Evolutionary conservation across 106 monocot genomes (phyloP).

Genomic region (Dioscorea alata): DNA sequence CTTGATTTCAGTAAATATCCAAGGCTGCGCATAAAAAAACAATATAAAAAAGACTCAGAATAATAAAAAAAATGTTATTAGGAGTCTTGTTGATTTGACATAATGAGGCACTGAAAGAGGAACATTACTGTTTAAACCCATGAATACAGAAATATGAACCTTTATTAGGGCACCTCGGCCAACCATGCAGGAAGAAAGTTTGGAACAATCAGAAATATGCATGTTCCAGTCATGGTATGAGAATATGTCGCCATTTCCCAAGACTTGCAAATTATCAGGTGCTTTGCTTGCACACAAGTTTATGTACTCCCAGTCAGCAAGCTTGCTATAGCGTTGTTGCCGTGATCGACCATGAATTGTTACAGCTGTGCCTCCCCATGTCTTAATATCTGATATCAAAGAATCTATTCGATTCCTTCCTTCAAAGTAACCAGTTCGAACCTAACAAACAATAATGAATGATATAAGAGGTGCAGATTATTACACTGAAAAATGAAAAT

Average conservation of each 20-base stretch:
- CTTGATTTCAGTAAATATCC: slow-evolving; percentile 96
- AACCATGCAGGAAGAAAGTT: slow-evolving; percentile 76
- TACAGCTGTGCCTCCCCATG: slow-evolving; percentile 78
- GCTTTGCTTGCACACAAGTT: slow-evolving; percentile 63
- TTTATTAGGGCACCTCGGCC: slow-evolving; percentile 86
- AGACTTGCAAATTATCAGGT: slow-evolving; percentile 48
- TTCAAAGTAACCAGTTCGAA: slow-evolving; percentile 81
- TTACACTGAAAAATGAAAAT: not conserved
- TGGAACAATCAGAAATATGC: slow-evolving; percentile 47
- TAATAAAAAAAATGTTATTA: not conserved
- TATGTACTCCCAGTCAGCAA: slow-evolving; percentile 98
- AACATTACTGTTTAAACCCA: not conserved
- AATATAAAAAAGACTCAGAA: not conserved
- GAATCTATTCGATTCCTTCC: slow-evolving; percentile 90
- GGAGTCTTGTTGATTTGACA: not conserved
- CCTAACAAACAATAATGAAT: slow-evolving; percentile 16
- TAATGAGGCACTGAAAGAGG: not conserved
- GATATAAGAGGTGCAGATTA: not conserved
- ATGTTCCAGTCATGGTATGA: slow-evolving; percentile 75
- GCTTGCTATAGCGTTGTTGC: slow-evolving; percentile 91
- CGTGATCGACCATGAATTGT: slow-evolving; percentile 92
- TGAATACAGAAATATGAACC: slow-evolving; percentile 25
- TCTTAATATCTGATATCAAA: slow-evolving; percentile 53
- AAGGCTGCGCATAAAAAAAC: slow-evolving; percentile 45
- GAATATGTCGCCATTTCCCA: slow-evolving; percentile 95